Percentiles rank a stretch among this genome's conserved stretches.
phyloP scores from a whole-genome alignment of 345 rosid species.

The Moricandia moricandioides region DNA sequence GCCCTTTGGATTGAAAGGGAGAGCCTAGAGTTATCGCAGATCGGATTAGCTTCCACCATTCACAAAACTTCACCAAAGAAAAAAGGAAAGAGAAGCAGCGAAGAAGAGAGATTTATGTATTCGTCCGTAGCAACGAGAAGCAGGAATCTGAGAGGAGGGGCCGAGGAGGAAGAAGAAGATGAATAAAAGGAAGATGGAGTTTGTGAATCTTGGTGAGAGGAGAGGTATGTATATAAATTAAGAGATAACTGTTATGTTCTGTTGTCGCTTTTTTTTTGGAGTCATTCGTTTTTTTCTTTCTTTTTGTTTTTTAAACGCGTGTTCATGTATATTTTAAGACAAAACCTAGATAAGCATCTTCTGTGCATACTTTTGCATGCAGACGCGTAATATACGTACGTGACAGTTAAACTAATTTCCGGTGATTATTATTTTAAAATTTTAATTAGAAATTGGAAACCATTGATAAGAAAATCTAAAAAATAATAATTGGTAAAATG shows the following conservation, averaged over 20 bases:
- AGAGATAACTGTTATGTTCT: constrained; percentile 7
- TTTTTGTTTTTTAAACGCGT: not conserved
- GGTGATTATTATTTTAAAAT: not conserved
- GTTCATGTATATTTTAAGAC: not conserved
- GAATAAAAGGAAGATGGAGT: not conserved
- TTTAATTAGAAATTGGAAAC: not conserved
- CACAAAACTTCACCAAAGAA: constrained; percentile 47
- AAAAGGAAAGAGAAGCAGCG: not conserved
- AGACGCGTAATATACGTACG: not conserved
- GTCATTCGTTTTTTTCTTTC: not conserved
- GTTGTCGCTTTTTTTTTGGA: not conserved
- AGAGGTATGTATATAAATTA: not conserved
- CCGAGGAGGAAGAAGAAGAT: not conserved
- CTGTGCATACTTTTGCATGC: not conserved
- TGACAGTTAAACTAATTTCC: not conserved
- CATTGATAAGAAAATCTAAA: too few relatives aligned
- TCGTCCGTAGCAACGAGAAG: not conserved
- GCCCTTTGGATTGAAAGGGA: constrained; percentile 70
- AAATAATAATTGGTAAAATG: too few relatives aligned
- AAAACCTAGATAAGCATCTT: not conserved
- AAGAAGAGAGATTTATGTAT: not conserved
- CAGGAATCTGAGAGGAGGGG: not conserved
- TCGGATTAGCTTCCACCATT: constrained; percentile 81
- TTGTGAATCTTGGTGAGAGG: constrained; percentile 3
- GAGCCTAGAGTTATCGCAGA: constrained; percentile 56